These are phyloP conservation scores for Chamaenerion angustifolium DNA, from an alignment of 345 rosid genomes.

Conservation along the genomic window DNA sequence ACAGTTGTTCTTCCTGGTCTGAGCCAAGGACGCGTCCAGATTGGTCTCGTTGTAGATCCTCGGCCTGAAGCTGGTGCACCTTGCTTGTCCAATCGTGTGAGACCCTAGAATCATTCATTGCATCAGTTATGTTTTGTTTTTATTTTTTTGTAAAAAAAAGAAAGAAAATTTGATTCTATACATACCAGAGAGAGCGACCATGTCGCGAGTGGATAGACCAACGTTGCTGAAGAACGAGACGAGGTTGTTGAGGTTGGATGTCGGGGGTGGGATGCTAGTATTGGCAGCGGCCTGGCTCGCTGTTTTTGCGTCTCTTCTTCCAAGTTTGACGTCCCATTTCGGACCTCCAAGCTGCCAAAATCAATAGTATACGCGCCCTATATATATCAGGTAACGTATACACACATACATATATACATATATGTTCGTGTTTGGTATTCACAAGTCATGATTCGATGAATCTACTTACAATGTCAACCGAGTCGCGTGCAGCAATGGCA, in stretches of 20 bases:
- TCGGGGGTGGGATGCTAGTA: constrained; percentile 56
- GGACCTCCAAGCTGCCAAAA: constrained; percentile 67
- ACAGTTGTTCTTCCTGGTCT: constrained; percentile 18
- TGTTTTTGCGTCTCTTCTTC: constrained; percentile 70
- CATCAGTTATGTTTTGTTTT: background rate
- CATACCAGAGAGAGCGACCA: constrained; percentile 72
- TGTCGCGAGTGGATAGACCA: constrained; percentile 63
- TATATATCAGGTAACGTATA: too few relatives aligned
- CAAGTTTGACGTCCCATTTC: constrained; percentile 64
- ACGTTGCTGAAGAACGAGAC: constrained; percentile 37
- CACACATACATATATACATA: background rate
- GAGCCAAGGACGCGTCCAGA: constrained; percentile 18
- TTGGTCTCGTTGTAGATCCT: constrained; percentile 32
- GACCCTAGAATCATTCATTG: constrained; percentile 9
- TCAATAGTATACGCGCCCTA: background rate
- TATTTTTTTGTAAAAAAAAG: background rate
- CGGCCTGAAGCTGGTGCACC: constrained; percentile 27
- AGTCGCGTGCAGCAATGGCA: constrained; percentile 36
- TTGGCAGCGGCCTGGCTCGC: constrained; percentile 78
- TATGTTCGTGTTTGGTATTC: too few relatives aligned
- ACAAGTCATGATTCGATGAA: too few relatives aligned
- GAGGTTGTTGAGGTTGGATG: constrained; percentile 41
- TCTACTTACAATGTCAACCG: constrained; percentile 22
- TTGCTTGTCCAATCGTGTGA: constrained; percentile 34
- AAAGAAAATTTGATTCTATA: background rate